Evolutionary conservation across 2,329 filamentous ascomycete species (phyloP), one percentile per base, ranked within the genome.

Genomic region (Dryadomyces sulphureus): DNA sequence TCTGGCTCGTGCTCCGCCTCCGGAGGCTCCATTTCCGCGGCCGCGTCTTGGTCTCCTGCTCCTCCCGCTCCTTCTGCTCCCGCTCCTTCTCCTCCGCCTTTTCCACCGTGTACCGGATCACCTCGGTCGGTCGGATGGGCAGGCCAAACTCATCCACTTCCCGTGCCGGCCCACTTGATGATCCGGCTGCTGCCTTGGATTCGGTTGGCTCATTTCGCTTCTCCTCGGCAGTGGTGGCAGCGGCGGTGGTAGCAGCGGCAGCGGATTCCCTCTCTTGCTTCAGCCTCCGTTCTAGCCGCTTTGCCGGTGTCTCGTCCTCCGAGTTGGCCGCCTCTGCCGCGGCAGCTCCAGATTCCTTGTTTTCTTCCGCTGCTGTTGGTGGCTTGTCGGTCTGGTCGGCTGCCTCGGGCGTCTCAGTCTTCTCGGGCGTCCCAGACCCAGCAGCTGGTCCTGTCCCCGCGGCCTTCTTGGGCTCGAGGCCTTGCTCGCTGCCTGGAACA

Each of bases 81-180:
- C 8, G 12, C 3, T 8, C 17, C 17, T 32, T 20, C 16, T 36
- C 32, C 19, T 40, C 36, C 2, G 38, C 7, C 21, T 40, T 35
- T 16, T 47, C 46, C 5, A 50, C 30, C 1, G 48, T 45, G 58
- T 62, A 55, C 60, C 61, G 54, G 60, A 69, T 50, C 5, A 21
- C 44, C 8, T 40, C 46, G 1, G 50, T 38, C 54, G 68, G 73
- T 58, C 67, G 69, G 50, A 81, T 71, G 17, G 80, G 80, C 52
- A 86, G 64, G 43, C 81, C 81, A 59, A 85, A 86, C 53, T 86
- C 81, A 59, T 86, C 81, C 49, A 78, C 63, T 55, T 81, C 75
- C 43, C 8, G 38, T 17, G 30, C 42, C 22, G 22, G n/a, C n/a
- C n/a, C n/a, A n/a, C n/a, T n/a, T n/a, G n/a, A n/a, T n/a, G n/a